A percentile compares a stretch with the other conserved stretches of the same genome.
phyloP scores from a whole-genome alignment of 2,329 filamentous ascomycete species.

The Orbilia brochopaga region DNA sequence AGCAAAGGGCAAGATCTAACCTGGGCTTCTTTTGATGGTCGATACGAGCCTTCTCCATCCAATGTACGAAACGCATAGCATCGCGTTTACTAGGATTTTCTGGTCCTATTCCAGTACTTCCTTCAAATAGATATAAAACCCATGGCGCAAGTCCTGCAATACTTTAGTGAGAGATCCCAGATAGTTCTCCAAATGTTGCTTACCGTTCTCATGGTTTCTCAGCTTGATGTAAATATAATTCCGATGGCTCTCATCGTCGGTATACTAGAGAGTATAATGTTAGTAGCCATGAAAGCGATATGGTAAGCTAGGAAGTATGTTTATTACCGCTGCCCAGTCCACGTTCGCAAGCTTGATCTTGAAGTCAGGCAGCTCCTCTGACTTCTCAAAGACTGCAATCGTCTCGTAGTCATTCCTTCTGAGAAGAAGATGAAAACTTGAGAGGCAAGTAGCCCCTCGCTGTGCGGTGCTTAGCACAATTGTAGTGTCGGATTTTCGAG shows the following conservation, averaged over 20 bases:
- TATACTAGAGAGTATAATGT: constrained; percentile 14
- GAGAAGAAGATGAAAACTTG: not conserved
- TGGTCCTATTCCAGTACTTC: not conserved
- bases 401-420: constrained; percentile 1
- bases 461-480: constrained; percentile 4
- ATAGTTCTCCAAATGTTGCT: not conserved
- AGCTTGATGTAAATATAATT: constrained; percentile 24
- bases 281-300: not conserved
- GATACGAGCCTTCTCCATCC: no score
- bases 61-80: constrained; percentile 1
- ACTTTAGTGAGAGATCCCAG: not conserved
- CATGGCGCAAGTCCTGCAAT: not conserved
- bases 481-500: constrained; percentile 1
- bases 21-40: no score
- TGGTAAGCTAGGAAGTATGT: no score
- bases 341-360: constrained; percentile 12
- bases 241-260: not conserved
- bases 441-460: not conserved
- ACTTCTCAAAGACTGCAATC: not conserved
- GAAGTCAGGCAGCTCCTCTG: not conserved
- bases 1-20: not conserved
- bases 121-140: constrained; percentile 12
- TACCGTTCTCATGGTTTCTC: constrained; percentile 15
- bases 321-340: constrained; percentile 5
- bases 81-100: constrained; percentile 4